A percentile compares a stretch with the other conserved stretches of the same genome.
Conservation (phyloP, 345 rosid species). For the Raphanus raphanistrum region DNA sequence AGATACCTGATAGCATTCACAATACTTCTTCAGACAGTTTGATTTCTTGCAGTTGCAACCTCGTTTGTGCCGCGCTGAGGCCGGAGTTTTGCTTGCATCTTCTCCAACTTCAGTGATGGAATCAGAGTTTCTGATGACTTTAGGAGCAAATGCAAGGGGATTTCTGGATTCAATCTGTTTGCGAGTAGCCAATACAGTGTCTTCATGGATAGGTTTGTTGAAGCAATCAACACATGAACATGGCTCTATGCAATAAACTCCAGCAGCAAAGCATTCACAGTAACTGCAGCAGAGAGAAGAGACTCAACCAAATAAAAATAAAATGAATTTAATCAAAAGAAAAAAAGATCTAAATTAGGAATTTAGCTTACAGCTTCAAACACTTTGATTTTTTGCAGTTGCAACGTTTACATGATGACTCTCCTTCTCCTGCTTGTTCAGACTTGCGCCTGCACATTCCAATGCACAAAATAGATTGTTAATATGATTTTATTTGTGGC, state of each 20-base stretch:
- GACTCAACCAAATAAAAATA: neutral
- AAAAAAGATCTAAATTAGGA: neutral
- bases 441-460: conserved; percentile 56
- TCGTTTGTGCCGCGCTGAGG: conserved; percentile 89
- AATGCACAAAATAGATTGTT: conserved; percentile 15
- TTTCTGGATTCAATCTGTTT: conserved; percentile 94
- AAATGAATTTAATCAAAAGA: neutral
- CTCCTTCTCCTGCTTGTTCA: conserved; percentile 63
- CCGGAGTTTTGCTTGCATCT: conserved; percentile 82
- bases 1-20: conserved; percentile 97
- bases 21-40: conserved; percentile 88
- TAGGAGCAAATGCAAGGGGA: conserved; percentile 98
- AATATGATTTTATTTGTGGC: neutral
- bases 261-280: conserved; percentile 99
- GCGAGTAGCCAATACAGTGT: conserved; percentile 92
- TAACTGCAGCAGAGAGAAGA: conserved; percentile 53
- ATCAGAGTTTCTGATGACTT: conserved; percentile 73
- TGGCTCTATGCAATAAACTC: conserved; percentile 89
- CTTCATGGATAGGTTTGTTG: conserved; percentile 91
- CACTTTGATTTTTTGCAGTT: conserved; percentile 96
- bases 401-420: conserved; percentile 73
- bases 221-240: conserved; percentile 94
- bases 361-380: conserved; percentile 84
- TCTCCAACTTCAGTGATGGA: conserved; percentile 63
- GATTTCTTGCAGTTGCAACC: conserved; percentile 99